These are phyloP conservation scores for Aspergillus thermomutatus DNA, from an alignment of 2,329 filamentous ascomycete genomes.

Conservation along the genomic window DNA sequence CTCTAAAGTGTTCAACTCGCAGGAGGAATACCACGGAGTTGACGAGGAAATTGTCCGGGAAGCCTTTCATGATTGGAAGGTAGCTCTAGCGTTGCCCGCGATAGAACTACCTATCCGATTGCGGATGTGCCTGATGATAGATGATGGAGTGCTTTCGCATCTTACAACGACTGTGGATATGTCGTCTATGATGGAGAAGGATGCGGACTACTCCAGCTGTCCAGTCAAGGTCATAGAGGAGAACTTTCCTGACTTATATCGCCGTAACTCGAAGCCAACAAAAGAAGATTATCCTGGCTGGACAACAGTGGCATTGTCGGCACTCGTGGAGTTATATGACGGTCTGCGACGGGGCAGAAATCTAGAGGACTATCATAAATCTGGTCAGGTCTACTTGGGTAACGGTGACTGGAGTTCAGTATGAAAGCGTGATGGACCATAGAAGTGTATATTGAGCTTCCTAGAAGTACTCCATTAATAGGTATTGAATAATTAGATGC, in stretches of 20 bases:
- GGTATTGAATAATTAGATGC: neutral
- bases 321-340: constrained; percentile 27
- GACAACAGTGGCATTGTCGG: constrained; percentile 22
- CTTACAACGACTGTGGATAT: constrained; percentile 13
- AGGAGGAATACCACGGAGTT: constrained; percentile 11
- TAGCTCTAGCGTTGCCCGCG: constrained; percentile 21
- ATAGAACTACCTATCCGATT: constrained; percentile 26
- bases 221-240: constrained; percentile 29
- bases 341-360: constrained; percentile 21
- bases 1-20: constrained; percentile 24
- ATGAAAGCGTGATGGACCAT: neutral
- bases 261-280: constrained; percentile 12
- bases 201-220: constrained; percentile 12
- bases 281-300: constrained; percentile 21
- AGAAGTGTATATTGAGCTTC: neutral
- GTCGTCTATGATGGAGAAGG: constrained; percentile 8
- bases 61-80: constrained; percentile 28
- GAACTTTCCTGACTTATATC: constrained; percentile 24
- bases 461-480: neutral
- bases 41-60: constrained; percentile 18
- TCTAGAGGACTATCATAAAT: constrained; percentile 23
- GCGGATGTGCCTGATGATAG: constrained; percentile 25
- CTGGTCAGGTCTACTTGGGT: constrained; percentile 22
- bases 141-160: constrained; percentile 21
- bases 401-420: constrained; percentile 19